Base-by-base conservation (phyloP, 805 yeast species). In the Nakazawaea holstii region DNA sequence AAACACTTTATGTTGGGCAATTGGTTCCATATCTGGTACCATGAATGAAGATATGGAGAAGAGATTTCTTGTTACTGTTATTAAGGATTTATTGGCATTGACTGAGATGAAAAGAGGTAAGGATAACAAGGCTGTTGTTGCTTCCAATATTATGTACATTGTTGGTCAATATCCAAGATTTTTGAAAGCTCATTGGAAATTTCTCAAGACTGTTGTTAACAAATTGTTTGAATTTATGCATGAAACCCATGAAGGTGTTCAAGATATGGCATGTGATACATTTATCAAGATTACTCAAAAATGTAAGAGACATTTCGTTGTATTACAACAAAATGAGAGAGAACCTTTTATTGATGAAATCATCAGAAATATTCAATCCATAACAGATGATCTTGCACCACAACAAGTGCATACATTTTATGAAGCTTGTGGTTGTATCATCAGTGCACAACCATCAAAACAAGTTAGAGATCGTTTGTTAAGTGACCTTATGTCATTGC, bases 241-340 rank as follows among this genome's bases (percentile, higher is more conserved):
- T 71, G 99, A 94, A 74, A 90, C 97, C n/a, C 99, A 94, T 67
- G 99, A 92, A 67, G 99, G 99, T 72, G 99, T 94, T 52, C 99
- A 94, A 70, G 99, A 94, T 67, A 94, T 94, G 99, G 99, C 99
- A 8, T 94, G 99, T 73, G 99, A 94, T 67, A 94, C 99, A 0
- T 94, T 94, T 63, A 92, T 92, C 62, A 94, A 94, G 66, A 94
- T 94, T 65, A 88, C 96, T 20, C 84, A 80, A 56, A 94, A 94
- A 69, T 94, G 99, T 76, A 91, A 90, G 67, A 82, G 91, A 55
- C 97, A 92, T 67, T 94, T 94, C 67, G 96, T 92, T 36, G 84
- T 86, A 42, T 84, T 79, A 55, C 97, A 92, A 67, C 77, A 80
- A 17, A 84, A 83, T 53, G 98, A 95, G 69, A 64, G 77, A 7